These are phyloP conservation scores for Magnolia kwangsiensis DNA, from an alignment of 164 flowering plant species.

Conservation along the genomic window DNA sequence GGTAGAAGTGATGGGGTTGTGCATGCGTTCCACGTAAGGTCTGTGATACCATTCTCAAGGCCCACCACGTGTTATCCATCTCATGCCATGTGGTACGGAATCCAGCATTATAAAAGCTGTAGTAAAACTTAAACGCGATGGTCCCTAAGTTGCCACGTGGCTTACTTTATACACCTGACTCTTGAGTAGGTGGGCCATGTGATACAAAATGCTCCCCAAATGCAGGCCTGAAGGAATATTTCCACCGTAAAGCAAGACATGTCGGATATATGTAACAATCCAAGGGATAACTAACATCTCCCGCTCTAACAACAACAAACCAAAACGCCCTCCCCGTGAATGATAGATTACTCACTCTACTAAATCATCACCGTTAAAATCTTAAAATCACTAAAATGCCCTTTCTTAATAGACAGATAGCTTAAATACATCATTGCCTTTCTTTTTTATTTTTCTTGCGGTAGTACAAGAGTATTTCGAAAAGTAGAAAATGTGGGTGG, in stretches of 20 bases:
- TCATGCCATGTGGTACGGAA: too few relatives aligned
- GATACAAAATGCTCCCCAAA: not conserved
- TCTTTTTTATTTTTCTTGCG: too few relatives aligned
- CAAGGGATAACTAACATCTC: too few relatives aligned
- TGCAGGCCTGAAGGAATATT: conserved; percentile 10
- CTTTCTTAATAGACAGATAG: too few relatives aligned
- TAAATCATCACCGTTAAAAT: too few relatives aligned
- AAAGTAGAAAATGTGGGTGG: not conserved
- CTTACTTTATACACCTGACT: not conserved
- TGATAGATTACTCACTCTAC: too few relatives aligned
- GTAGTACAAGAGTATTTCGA: not conserved
- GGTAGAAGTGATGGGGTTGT: not conserved
- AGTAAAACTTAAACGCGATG: not conserved
- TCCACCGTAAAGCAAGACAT: conserved; percentile 14
- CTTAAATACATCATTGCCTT: too few relatives aligned
- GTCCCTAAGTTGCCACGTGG: conserved; percentile 5
- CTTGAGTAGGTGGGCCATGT: conserved; percentile 1
- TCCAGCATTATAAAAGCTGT: too few relatives aligned
- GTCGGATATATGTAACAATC: conserved; percentile 7
- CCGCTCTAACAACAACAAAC: too few relatives aligned
- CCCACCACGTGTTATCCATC: not conserved
- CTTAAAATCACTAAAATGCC: too few relatives aligned
- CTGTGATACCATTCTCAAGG: not conserved
- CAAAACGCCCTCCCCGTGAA: too few relatives aligned
- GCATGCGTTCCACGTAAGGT: conserved; percentile 1